Conservation (phyloP, 2,329 filamentous ascomycete species). For the Stagonosporopsis cucurbitacearum region DNA sequence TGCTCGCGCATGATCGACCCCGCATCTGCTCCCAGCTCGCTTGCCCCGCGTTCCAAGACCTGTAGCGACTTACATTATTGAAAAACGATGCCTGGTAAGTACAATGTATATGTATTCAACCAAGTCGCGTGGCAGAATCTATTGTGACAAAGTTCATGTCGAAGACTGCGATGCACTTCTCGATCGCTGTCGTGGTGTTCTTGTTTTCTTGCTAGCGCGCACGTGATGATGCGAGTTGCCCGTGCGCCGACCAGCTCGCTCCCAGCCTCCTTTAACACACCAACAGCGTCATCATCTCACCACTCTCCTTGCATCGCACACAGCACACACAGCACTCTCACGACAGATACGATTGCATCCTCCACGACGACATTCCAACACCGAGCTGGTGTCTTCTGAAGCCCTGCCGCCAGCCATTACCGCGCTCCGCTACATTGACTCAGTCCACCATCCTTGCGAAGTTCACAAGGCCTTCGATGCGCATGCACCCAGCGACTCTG, state of each 20-base stretch:
- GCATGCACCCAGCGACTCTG: neutral
- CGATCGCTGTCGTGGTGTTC: too few relatives aligned
- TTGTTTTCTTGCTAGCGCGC: too few relatives aligned
- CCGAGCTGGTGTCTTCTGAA: neutral
- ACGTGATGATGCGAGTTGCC: neutral
- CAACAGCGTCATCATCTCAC: neutral
- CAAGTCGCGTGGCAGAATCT: too few relatives aligned
- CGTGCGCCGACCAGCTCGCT: neutral
- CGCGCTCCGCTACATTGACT: neutral
- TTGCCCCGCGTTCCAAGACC: too few relatives aligned
- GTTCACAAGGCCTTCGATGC: conserved; percentile 3
- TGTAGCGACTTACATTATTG: too few relatives aligned
- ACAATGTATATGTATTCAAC: too few relatives aligned
- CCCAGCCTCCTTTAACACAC: neutral
- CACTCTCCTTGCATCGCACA: neutral
- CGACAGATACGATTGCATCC: neutral
- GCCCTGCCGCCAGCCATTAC: neutral
- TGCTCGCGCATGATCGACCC: too few relatives aligned
- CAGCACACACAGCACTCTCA: neutral
- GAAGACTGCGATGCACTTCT: too few relatives aligned
- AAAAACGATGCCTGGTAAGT: too few relatives aligned
- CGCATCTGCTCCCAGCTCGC: too few relatives aligned
- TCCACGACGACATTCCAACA: neutral
- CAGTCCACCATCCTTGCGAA: conserved; percentile 7
- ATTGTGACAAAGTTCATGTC: too few relatives aligned